phyloP scores from a whole-genome alignment of 768 basidiomycete genomes.

The Pisolithus tinctorius region DNA sequence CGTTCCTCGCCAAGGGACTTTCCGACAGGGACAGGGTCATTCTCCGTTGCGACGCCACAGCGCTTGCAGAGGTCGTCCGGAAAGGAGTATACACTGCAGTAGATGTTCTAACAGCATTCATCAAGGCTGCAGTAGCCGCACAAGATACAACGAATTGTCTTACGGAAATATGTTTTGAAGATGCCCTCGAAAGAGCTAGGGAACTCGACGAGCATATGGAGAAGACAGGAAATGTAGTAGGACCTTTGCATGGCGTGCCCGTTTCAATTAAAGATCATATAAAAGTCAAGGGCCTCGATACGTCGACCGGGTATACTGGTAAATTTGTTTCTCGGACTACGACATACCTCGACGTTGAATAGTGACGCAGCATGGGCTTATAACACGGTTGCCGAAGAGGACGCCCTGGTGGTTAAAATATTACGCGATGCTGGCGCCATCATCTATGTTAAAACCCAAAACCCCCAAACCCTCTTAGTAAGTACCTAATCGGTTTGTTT shows the following conservation, averaged over 20 bases:
- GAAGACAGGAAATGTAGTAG: conserved; percentile 40
- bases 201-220: conserved; percentile 43
- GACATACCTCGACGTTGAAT: conserved; percentile 9
- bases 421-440: conserved; percentile 40
- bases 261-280: conserved; percentile 45
- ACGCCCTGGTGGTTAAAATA: conserved; percentile 39
- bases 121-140: conserved; percentile 22
- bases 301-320: conserved; percentile 29
- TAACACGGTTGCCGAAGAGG: conserved; percentile 29
- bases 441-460: conserved; percentile 41
- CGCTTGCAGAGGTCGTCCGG: conserved; percentile 16
- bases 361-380: conserved; percentile 34
- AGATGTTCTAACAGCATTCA: conserved; percentile 21
- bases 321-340: background rate
- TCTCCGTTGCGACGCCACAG: conserved; percentile 25
- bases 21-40: conserved; percentile 21
- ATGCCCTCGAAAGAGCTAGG: conserved; percentile 40
- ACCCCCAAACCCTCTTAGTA: conserved; percentile 43
- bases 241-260: conserved; percentile 40
- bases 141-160: conserved; percentile 42
- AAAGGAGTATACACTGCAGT: conserved; percentile 17
- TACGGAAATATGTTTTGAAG: conserved; percentile 51
- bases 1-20: conserved; percentile 22
- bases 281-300: conserved; percentile 36
- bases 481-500: conserved; percentile 13